Evolutionary conservation across 139 green algal genomes (phyloP), one percentile per base, ranked within the genome.

Genomic region (Chlorella sp.): DNA sequence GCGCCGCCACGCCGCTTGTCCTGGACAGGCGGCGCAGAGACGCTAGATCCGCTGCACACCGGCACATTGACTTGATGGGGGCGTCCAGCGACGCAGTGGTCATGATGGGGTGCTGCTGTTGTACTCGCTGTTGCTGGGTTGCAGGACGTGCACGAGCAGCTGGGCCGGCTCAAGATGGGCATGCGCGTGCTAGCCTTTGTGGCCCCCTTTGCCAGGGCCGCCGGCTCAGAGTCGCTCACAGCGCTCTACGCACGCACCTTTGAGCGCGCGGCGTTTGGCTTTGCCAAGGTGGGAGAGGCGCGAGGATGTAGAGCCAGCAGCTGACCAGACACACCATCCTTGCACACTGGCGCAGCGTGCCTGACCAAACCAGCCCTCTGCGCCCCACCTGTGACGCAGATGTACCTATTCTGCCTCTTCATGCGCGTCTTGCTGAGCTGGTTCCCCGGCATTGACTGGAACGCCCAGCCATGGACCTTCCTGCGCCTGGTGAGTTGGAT

Each of bases 361-460:
- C 34, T 32, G 4, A 35, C 20, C 33, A 22, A 64, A 31, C 59
- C 10, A 29, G 68, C 33, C 23, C 49, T 5, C 24, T 72, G 51
- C 30, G 62, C n/a, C n/a, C n/a, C n/a, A n/a, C n/a, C 55, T n/a
- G 30, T 42, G 31, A 27, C 82, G 78, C 86, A 95, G 89, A 82
- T 97, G 67, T 98, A 98, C 83, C 84, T 97, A 51, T 91, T 98
- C 64, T 83, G 93, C 26, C 87, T 98, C 6, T 98, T 98, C 78
- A 80, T 97, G 67, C 86, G 94, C 34, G 94, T 98, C 71, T 89
- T 98, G 74, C 85, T 98, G 61, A 91, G 84, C 59, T 98, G 94
- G 94, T 98, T 98, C 86, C 94, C 94, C 5, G 90, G 87, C 65
- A 93, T 98, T 71, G 90, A 96, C 83, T 98, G 94, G 94, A 92